phyloP scores from a whole-genome alignment of 345 rosid species.

The Lagerstroemia speciosa region DNA sequence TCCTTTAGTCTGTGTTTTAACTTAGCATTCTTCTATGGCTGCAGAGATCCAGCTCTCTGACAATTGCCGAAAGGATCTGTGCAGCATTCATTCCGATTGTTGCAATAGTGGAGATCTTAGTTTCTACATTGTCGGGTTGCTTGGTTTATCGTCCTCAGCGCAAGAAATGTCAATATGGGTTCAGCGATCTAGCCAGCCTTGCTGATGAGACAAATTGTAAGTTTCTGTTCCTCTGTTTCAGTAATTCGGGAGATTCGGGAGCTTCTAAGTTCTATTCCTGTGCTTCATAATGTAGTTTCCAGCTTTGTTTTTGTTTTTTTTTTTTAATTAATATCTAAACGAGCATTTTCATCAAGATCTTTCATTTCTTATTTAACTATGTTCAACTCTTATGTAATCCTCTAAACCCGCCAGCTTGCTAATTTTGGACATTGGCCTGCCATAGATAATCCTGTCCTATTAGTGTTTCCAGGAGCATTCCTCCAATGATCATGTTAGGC shows the following conservation, averaged over 20 bases:
- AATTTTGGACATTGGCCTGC: background rate
- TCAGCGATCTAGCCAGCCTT: conserved; percentile 42
- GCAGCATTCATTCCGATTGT: conserved; percentile 47
- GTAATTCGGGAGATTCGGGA: background rate
- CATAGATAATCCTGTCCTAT: background rate
- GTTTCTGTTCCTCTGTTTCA: conserved; percentile 4
- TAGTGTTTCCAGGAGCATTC: background rate
- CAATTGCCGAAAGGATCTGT: conserved; percentile 60
- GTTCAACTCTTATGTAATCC: background rate
- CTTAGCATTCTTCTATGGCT: background rate
- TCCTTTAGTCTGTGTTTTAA: background rate
- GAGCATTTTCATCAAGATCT: background rate
- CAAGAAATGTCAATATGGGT: conserved; percentile 6
- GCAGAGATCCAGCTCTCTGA: conserved; percentile 48
- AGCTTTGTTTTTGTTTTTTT: background rate
- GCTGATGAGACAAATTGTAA: conserved; percentile 55
- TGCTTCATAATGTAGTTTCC: background rate
- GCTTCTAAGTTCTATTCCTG: background rate
- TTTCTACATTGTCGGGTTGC: conserved; percentile 32
- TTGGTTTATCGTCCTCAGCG: conserved; percentile 24
- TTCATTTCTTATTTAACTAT: background rate
- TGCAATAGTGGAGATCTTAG: conserved; percentile 39
- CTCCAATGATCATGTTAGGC: background rate
- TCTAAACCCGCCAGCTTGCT: background rate
- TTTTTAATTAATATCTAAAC: background rate